phyloP scores from a whole-genome alignment of 768 basidiomycete genomes.

The Russula ochroleuca region DNA sequence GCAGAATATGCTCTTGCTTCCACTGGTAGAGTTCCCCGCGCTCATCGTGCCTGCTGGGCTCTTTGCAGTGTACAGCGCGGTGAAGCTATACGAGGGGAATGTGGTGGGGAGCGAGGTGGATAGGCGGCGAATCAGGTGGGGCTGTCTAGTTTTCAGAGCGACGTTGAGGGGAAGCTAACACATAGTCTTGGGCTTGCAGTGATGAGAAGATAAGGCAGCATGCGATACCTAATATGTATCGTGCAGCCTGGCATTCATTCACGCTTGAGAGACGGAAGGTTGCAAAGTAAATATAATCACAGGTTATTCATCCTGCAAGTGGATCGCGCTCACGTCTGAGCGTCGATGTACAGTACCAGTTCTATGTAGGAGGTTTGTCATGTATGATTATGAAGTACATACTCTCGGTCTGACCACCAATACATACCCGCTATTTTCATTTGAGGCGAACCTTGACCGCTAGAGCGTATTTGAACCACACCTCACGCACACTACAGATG shows the following conservation, averaged over 20 bases:
- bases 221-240: slow-evolving; percentile 19
- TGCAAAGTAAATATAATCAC: not conserved
- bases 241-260: slow-evolving; percentile 20
- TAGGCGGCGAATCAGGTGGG: slow-evolving; percentile 24
- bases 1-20: slow-evolving; percentile 28
- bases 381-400: not conserved
- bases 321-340: not conserved
- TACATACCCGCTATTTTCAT: not conserved
- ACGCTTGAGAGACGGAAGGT: not conserved
- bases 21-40: slow-evolving; percentile 21
- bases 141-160: not conserved
- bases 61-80: slow-evolving; percentile 25
- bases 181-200: not conserved
- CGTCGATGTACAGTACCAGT: not conserved
- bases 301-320: not conserved
- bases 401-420: not conserved
- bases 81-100: slow-evolving; percentile 25
- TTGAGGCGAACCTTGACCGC: not conserved
- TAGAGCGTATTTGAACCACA: not conserved
- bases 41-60: slow-evolving; percentile 26
- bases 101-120: slow-evolving; percentile 16
- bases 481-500: not conserved
- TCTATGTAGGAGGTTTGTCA: not conserved
- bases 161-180: not conserved
- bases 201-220: slow-evolving; percentile 25